Evolutionary conservation across 768 basidiomycete species (phyloP).

Genomic region (Mycena rosella): DNA sequence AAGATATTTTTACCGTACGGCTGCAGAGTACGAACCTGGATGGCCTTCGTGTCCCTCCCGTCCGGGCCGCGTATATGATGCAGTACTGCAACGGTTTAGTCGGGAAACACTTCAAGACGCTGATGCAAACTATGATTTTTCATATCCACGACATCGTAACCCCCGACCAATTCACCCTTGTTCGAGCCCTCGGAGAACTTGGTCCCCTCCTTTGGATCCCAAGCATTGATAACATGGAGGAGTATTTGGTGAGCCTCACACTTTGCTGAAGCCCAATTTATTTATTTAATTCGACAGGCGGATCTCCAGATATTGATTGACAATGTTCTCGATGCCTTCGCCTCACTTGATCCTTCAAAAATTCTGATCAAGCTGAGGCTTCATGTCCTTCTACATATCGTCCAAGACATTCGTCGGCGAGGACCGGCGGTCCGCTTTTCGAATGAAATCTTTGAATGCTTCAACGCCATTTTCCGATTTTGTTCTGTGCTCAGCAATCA

Average conservation of each 20-base stretch:
- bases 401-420: conserved; percentile 49
- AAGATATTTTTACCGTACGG: conserved; percentile 37
- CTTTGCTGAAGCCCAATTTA: not conserved
- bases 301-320: conserved; percentile 47
- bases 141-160: conserved; percentile 46
- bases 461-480: conserved; percentile 56
- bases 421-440: conserved; percentile 51
- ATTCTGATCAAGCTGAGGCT: conserved; percentile 52
- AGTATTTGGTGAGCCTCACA: conserved; percentile 42
- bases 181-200: conserved; percentile 42
- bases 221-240: conserved; percentile 43
- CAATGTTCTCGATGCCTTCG: conserved; percentile 54
- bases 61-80: conserved; percentile 47
- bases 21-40: conserved; percentile 42
- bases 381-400: conserved; percentile 50
- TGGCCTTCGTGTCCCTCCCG: conserved; percentile 34
- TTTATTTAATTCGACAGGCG: not conserved
- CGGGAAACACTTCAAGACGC: conserved; percentile 51
- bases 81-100: conserved; percentile 51
- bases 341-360: conserved; percentile 49
- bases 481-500: conserved; percentile 59
- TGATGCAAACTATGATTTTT: conserved; percentile 48
- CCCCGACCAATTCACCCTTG: conserved; percentile 37
- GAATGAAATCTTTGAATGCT: conserved; percentile 56
- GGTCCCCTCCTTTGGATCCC: conserved; percentile 49